Evolutionary conservation across 2,329 filamentous ascomycete species (phyloP), one percentile per base, ranked within the genome.

Genomic region (Pseudopyricularia javanii): DNA sequence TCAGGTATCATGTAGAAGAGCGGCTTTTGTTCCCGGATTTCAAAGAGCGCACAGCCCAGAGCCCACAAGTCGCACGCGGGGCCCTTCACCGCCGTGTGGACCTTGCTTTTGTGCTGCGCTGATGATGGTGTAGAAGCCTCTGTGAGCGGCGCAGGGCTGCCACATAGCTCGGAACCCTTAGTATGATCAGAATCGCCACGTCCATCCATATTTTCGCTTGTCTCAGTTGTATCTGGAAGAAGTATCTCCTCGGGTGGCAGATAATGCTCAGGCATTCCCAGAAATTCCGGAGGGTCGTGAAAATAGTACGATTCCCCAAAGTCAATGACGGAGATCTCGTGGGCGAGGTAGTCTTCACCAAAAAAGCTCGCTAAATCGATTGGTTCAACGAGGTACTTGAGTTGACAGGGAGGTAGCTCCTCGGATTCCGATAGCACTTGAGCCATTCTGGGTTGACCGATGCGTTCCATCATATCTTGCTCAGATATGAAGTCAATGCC

Each of bases 11-110:
- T 49, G 43, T 56, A 53, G 48, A 56, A 56, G 37, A 56, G 55
- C 14, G 49, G 51, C n/a, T 47, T 47, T 47, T 54, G 53, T 28
- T 50, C 17, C 12, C 53, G 50, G 53, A 56, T 56, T 50, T 56
- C 55, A 32, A 54, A 56, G 4, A 56, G 53, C 22, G 53, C 51
- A 47, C 55, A 56, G 37, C 53, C 55, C 6, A 56, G 55, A 7
- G 55, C 53, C 53, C 55, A 56, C 8, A 56, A 30, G 26, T 56
- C 55, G 43, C 47, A 54, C 12, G 50, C 53, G 3, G 49, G 48
- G 3, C 55, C 55, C n/a, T 50, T 53, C 33, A 43, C 24, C 32
- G 43, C 37, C 37, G n/a, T 43, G 37, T 43, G 37, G 12, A 43
- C 37, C n/a, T 43, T 7, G n/a, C 37, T 43, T 20, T 43, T 43